These are phyloP conservation scores for Alternaria sp. DNA, from an alignment of 2,329 filamentous ascomycete species.

Conservation along the genomic window DNA sequence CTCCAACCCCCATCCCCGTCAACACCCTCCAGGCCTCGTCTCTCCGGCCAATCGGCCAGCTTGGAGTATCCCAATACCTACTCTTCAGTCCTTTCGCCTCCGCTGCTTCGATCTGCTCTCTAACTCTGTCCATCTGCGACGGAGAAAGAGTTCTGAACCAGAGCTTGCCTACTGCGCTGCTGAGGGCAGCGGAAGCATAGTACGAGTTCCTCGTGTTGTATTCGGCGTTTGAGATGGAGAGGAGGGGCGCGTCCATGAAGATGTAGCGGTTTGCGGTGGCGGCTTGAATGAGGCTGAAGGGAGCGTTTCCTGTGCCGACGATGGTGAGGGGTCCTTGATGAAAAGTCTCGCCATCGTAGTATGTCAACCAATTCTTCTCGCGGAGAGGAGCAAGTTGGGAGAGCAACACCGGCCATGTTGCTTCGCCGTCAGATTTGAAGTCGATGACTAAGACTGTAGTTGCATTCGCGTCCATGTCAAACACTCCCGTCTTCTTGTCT, in stretches of 20 bases:
- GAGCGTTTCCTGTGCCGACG: conserved; percentile 72
- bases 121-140: conserved; percentile 16
- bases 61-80: conserved; percentile 37
- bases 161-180: conserved; percentile 30
- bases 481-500: conserved; percentile 59
- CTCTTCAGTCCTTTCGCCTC: conserved; percentile 30
- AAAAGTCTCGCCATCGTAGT: conserved; percentile 60
- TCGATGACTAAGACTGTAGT: conserved; percentile 72
- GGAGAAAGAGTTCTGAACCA: conserved; percentile 24
- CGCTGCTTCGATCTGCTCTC: conserved; percentile 18
- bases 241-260: conserved; percentile 73
- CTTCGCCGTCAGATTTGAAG: conserved; percentile 67
- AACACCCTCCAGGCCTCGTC: conserved; percentile 34
- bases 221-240: conserved; percentile 33
- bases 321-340: conserved; percentile 69
- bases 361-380: conserved; percentile 61
- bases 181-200: conserved; percentile 37
- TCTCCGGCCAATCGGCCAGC: conserved; percentile 32
- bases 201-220: conserved; percentile 41
- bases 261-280: conserved; percentile 66
- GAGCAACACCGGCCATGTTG: conserved; percentile 63
- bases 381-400: conserved; percentile 67
- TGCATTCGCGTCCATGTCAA: conserved; percentile 51
- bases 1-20: conserved; percentile 23
- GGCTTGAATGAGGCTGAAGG: conserved; percentile 64